Base-by-base conservation (phyloP, 1,284 basidiomycete genomes). In the Rhodofomes roseus region DNA sequence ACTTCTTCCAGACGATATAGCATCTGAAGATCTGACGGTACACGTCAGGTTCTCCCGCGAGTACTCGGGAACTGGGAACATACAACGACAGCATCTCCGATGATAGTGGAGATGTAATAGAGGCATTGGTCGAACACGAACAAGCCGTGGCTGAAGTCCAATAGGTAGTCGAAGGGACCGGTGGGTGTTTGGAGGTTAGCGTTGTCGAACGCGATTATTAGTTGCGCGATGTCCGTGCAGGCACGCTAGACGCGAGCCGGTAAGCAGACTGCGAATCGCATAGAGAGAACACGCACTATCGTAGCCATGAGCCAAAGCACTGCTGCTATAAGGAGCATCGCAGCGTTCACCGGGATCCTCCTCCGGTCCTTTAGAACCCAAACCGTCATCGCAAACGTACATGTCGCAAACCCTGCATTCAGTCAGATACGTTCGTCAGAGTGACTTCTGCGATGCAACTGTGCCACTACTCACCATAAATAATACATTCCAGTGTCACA, bases 221-320 rank as follows among this genome's bases (percentile, higher is more conserved):
- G 16, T 29, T 48, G 25, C 27, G 14, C 46, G 16, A 48, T 48
- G 46, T 48, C 25, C 14, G 25, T 29, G 46, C 46, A 48, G 46
- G 25, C 11, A 18, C 46, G 23, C 46, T 48, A 16, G 3, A 14
- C 44, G 27, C 22, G 9, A 16, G 1, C 46, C 12, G 16, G 18
- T 48, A 4, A 29, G 23, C 16, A 29, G 8, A 25, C 27, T 29
- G 31, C 4, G 31, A 4, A 4, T 48, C 46, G 22, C 46, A 29
- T 11, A 9, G 14, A 18, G 23, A 8, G 9, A 4, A 14, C 16
- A 53, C 56, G n/a, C 14, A 58, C 56, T 14, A 53, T 23, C 7
- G 56, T 58, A n/a, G 36, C 6, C 37, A 58, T 12, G 7, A 53
- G n/a, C 56, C 56, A 58, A 3, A 58, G 37, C 18, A 58, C 37